Evolutionary conservation across 805 yeast species (phyloP).

Genomic region (Kazachstania africana): DNA sequence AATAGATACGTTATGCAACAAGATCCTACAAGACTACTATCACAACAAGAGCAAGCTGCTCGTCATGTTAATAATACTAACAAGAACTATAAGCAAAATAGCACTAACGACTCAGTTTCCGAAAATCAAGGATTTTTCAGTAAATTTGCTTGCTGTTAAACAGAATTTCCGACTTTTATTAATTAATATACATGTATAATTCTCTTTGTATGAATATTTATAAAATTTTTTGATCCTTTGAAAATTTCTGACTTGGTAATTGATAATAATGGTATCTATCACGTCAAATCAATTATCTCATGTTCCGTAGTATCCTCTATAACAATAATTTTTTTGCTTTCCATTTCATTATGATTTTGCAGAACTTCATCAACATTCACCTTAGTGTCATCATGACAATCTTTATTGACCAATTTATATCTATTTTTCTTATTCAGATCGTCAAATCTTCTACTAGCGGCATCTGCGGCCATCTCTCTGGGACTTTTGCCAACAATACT

Average conservation of each 20-base stretch:
- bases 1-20: constrained; percentile 2
- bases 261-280: not conserved
- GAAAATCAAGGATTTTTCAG: constrained; percentile 25
- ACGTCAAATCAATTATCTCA: constrained; percentile 15
- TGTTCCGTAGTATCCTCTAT: constrained; percentile 9
- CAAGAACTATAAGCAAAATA: constrained; percentile 3
- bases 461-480: constrained; percentile 24
- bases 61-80: constrained; percentile 1
- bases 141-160: constrained; percentile 26
- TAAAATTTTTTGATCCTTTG: too few relatives aligned
- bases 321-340: constrained; percentile 10
- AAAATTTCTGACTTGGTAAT: too few relatives aligned
- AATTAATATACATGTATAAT: not conserved
- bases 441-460: constrained; percentile 22
- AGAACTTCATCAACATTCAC: constrained; percentile 6
- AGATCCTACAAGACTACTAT: too few relatives aligned
- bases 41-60: constrained; percentile 3
- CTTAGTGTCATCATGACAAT: constrained; percentile 2
- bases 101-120: constrained; percentile 11
- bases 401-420: not conserved
- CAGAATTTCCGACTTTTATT: not conserved
- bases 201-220: too few relatives aligned
- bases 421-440: too few relatives aligned
- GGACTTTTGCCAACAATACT: constrained; percentile 8
- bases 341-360: constrained; percentile 5